Base-by-base conservation (phyloP, 2,329 filamentous ascomycete species). In the Alternaria viburni region DNA sequence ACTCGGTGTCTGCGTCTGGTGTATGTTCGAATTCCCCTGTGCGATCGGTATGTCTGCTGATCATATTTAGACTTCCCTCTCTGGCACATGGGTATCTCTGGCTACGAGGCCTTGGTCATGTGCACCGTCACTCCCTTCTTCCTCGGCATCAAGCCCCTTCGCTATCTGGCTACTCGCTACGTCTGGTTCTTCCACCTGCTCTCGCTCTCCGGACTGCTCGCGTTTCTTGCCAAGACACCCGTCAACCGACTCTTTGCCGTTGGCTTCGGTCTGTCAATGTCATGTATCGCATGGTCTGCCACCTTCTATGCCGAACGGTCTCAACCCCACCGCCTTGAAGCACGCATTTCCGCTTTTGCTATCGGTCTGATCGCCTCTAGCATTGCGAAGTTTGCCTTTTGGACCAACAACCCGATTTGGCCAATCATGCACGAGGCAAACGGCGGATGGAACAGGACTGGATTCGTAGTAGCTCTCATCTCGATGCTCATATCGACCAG, bases 51-150 rank as follows among this genome's bases (percentile, higher is more conserved):
- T 11, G 15, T 58, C 12, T 25, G 28, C 74, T 77, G 52, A 78
- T 61, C 15, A 36, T 3, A 10, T 21, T 3, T 66, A 93, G 91
- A 96, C 81, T 99, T 99, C 79, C 96, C 96, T 13, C 87, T 99
- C 11, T 99, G 96, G 96, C 89, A 97, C 79, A 99, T 99, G 96
- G 96, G 96, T 26, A 96, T 99, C 64, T 98, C 95, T 5, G 96
- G 96, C 66, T 99, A 96, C 77, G 96, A 99, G 81, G 91, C 90
- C 46, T 86, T 97, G 69, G 90, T 99, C 74, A 91, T 98, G 89
- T 88, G 87, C 54, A 95, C 93, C 4, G 80, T 95, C 55, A 92
- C 94, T 5, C 96, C 96, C 0, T 84, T 94, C 43, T 80, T 98
- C 19, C 88, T 99, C 46, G 89, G 86, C 21, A 90, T 93, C 66